Percentiles rank a stretch among this genome's conserved stretches.
These are phyloP conservation scores for Cystobasidium ongulense DNA, from an alignment of 768 basidiomycete species.

Conservation along the genomic window DNA sequence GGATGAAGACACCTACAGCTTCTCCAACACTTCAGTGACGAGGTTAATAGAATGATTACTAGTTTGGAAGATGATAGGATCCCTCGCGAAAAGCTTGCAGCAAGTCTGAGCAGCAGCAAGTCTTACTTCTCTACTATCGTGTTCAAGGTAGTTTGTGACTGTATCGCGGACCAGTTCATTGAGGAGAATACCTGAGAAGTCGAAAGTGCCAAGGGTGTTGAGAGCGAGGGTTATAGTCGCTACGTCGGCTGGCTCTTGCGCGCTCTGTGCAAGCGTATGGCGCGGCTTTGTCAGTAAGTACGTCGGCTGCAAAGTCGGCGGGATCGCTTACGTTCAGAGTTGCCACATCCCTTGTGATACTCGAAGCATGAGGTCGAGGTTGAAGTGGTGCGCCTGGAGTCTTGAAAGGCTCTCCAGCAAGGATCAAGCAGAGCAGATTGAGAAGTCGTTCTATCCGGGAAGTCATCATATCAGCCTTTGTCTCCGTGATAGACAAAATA, in stretches of 20 bases:
- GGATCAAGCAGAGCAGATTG: constrained; percentile 68
- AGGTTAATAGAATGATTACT: constrained; percentile 94
- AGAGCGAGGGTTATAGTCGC: constrained; percentile 67
- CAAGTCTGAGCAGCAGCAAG: constrained; percentile 85
- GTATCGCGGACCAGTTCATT: constrained; percentile 91
- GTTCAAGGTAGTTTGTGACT: constrained; percentile 85
- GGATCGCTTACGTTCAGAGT: constrained; percentile 19
- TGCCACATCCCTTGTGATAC: constrained; percentile 16
- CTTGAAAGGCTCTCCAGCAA: constrained; percentile 76
- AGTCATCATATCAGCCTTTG: background rate
- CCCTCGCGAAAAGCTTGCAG: constrained; percentile 80
- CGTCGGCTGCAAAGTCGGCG: background rate
- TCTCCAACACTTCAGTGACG: constrained; percentile 95
- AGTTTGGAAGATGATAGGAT: constrained; percentile 91
- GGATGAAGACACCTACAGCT: constrained; percentile 56
- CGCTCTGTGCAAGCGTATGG: constrained; percentile 34
- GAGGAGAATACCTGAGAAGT: constrained; percentile 90
- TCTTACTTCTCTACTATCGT: constrained; percentile 78
- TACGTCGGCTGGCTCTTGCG: constrained; percentile 32
- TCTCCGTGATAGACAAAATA: background rate
- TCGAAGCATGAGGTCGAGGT: background rate
- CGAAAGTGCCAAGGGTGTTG: constrained; percentile 76
- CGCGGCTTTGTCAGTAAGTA: constrained; percentile 34
- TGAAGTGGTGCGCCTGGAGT: constrained; percentile 69
- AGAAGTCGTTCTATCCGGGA: constrained; percentile 66